Conservation (phyloP, 1,284 basidiomycete genomes). For the Trichosporon ovoides region DNA sequence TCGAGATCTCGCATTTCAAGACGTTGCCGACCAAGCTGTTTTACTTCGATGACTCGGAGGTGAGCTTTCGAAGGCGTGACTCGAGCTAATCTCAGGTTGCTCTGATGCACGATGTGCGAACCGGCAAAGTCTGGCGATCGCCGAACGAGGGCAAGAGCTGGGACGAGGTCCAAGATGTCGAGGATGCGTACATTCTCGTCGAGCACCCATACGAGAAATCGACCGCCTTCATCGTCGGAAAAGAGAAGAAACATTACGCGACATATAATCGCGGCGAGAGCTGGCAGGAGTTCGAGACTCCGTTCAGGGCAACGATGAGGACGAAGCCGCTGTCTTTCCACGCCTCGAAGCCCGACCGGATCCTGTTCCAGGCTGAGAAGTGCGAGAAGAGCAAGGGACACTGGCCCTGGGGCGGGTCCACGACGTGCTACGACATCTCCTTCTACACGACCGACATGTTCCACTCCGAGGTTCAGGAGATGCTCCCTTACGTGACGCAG, state of each 20-base stretch:
- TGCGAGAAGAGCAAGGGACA: slow-evolving; percentile 62
- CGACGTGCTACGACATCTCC: slow-evolving; percentile 74
- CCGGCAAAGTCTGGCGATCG: slow-evolving; percentile 69
- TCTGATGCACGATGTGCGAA: slow-evolving; percentile 74
- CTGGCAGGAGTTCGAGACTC: slow-evolving; percentile 74
- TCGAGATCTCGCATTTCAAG: slow-evolving; percentile 50
- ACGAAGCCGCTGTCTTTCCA: slow-evolving; percentile 74
- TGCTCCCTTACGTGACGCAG: slow-evolving; percentile 65
- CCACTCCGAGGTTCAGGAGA: slow-evolving; percentile 55
- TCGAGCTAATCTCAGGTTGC: slow-evolving; percentile 56
- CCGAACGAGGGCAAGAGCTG: slow-evolving; percentile 86
- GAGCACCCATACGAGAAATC: slow-evolving; percentile 80
- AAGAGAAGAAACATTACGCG: slow-evolving; percentile 67
- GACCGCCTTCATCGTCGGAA: slow-evolving; percentile 78
- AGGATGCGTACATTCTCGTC: slow-evolving; percentile 66
- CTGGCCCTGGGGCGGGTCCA: slow-evolving; percentile 57
- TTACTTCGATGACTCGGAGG: slow-evolving; percentile 88
- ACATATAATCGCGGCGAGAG: slow-evolving; percentile 77
- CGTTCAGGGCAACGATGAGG: slow-evolving; percentile 58
- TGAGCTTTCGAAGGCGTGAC: slow-evolving; percentile 45
- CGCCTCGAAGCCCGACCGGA: slow-evolving; percentile 65
- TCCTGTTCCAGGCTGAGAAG: slow-evolving; percentile 72
- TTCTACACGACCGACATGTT: slow-evolving; percentile 83
- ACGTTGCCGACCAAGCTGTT: slow-evolving; percentile 77
- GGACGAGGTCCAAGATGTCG: slow-evolving; percentile 61